Evolutionary conservation across 1,284 basidiomycete species (phyloP).

Genomic region (Ceratobasidium papillatum): DNA sequence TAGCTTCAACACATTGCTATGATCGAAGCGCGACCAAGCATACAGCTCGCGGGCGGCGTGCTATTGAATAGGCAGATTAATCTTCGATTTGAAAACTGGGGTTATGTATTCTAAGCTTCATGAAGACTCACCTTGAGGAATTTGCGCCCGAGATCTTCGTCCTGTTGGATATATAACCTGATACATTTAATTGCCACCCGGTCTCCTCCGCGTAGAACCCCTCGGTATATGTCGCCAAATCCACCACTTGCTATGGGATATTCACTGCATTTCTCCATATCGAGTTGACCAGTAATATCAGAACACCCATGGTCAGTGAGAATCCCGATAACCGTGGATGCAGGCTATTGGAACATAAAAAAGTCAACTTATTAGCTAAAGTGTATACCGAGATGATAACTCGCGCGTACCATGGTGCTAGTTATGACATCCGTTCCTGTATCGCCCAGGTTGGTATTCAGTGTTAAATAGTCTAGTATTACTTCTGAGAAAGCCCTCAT

Average conservation of each 20-base stretch:
- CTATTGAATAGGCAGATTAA: no score
- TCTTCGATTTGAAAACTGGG: no score
- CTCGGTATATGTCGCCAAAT: no score
- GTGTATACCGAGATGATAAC: not conserved
- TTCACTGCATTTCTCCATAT: not conserved
- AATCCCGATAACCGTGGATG: not conserved
- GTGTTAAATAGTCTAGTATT: not conserved
- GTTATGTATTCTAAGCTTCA: no score
- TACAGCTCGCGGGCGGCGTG: not conserved
- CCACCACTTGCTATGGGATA: not conserved
- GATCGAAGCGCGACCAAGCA: not conserved
- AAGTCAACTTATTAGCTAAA: not conserved
- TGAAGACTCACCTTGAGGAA: no score
- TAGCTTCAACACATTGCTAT: not conserved
- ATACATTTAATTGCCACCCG: not conserved
- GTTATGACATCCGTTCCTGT: no score
- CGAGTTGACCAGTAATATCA: not conserved
- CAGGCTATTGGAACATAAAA: not conserved
- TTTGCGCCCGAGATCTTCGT: no score
- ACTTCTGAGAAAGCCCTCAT: not conserved
- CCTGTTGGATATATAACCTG: not conserved
- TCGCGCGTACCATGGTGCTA: not conserved
- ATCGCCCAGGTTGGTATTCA: no score
- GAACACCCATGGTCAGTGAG: not conserved
- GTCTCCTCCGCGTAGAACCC: not conserved